phyloP scores from a whole-genome alignment of 192 early-diverging fungal genomes.

The Entophlyctis helioformis region DNA sequence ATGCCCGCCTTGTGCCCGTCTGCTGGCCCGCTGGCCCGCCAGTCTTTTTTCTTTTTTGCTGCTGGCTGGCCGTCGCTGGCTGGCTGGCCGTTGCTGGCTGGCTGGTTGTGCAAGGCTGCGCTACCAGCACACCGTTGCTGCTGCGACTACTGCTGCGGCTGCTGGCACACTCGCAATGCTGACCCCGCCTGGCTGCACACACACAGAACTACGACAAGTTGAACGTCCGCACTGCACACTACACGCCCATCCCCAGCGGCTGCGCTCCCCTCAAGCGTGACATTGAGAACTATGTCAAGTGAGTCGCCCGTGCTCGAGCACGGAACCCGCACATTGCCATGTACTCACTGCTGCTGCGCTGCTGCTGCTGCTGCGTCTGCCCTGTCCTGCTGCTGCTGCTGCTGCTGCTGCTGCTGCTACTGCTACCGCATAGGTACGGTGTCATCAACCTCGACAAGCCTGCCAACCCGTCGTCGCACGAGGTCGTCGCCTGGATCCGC shows the following conservation, averaged over 20 bases:
- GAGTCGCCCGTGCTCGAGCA: not conserved
- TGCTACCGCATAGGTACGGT: conserved; percentile 81
- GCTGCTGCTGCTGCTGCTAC: no score
- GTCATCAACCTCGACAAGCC: conserved; percentile 99
- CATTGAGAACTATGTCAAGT: conserved; percentile 77
- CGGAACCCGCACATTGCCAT: not conserved
- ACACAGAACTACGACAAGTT: conserved; percentile 91
- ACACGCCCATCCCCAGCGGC: conserved; percentile 93
- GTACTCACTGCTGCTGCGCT: no score
- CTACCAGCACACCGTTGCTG: not conserved
- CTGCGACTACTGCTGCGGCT: no score
- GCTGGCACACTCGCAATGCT: no score
- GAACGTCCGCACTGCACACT: conserved; percentile 93
- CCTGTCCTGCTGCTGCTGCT: no score
- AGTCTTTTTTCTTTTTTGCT: no score
- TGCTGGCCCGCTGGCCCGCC: no score
- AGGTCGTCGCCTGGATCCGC: conserved; percentile 99
- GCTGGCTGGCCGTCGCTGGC: no score
- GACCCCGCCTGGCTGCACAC: no score
- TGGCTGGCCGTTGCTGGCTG: not conserved
- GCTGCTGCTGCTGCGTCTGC: no score
- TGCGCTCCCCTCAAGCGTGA: conserved; percentile 90
- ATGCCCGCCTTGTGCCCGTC: not conserved
- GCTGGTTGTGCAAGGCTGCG: not conserved
- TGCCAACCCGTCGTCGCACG: conserved; percentile 98